Evolutionary conservation across 106 monocot genomes (phyloP).

Genomic region (Dendrobium nobile): DNA sequence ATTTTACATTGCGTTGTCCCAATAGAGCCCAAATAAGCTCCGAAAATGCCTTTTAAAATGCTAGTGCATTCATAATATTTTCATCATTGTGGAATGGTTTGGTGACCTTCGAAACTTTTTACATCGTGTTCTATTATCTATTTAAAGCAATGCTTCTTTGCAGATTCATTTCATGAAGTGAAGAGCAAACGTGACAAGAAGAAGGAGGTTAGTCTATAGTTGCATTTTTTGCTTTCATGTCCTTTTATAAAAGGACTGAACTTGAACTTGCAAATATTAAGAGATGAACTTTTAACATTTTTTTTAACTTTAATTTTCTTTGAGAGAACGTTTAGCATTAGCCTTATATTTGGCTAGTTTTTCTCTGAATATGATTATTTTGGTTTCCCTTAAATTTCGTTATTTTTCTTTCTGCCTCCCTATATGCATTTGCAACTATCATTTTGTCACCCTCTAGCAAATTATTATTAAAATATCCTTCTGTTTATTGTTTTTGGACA

Average conservation of each 20-base stretch:
- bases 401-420: too few relatives aligned
- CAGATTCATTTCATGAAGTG: constrained; percentile 95
- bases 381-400: too few relatives aligned
- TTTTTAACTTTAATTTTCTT: too few relatives aligned
- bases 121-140: neutral
- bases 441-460: too few relatives aligned
- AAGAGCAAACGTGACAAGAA: constrained; percentile 97
- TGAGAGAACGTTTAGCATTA: too few relatives aligned
- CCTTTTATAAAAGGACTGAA: neutral
- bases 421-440: too few relatives aligned
- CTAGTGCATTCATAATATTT: too few relatives aligned
- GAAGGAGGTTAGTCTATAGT: constrained; percentile 66
- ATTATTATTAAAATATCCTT: too few relatives aligned
- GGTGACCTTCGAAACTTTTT: neutral
- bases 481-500: too few relatives aligned
- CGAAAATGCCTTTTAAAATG: too few relatives aligned
- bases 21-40: too few relatives aligned
- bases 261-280: neutral
- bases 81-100: neutral
- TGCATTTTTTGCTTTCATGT: neutral
- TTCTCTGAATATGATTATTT: neutral
- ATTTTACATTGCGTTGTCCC: too few relatives aligned
- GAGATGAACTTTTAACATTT: neutral
- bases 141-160: constrained; percentile 6
- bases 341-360: neutral